phyloP scores from a whole-genome alignment of 2,329 filamentous ascomycete genomes.

The Sordariomycetes sp. region DNA sequence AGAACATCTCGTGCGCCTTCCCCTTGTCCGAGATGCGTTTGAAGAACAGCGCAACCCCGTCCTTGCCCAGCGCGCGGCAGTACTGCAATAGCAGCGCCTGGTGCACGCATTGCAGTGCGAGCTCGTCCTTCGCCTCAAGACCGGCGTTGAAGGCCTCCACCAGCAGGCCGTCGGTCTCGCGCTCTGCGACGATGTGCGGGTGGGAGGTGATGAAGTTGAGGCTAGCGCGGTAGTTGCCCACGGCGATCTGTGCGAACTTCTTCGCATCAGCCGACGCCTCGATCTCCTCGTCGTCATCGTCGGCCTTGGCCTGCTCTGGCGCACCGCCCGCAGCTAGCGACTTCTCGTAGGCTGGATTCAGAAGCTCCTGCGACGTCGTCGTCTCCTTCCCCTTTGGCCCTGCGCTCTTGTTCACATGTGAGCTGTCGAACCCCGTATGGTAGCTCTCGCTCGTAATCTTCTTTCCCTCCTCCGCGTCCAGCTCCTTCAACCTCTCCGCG shows the following conservation, averaged over 20 bases:
- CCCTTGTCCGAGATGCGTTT: constrained; percentile 84
- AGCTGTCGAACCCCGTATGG: constrained; percentile 84
- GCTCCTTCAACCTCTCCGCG: constrained; percentile 59
- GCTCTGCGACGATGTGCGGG: constrained; percentile 69
- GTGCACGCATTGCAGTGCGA: constrained; percentile 79
- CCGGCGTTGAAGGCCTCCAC: constrained; percentile 87
- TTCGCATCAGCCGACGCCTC: constrained; percentile 70
- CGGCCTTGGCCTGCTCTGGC: constrained; percentile 4
- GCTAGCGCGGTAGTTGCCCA: constrained; percentile 62
- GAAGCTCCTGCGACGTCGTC: constrained; percentile 53
- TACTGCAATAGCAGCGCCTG: constrained; percentile 90
- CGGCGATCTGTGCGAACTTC: constrained; percentile 68
- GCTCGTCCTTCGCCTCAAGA: constrained; percentile 64
- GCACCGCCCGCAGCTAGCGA: constrained; percentile 13
- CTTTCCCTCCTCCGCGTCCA: constrained; percentile 73
- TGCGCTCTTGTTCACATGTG: constrained; percentile 59
- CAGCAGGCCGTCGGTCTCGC: constrained; percentile 81
- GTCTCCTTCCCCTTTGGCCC: constrained; percentile 34
- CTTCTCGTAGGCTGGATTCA: constrained; percentile 21
- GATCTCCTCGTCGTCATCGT: constrained; percentile 43
- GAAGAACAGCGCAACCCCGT: constrained; percentile 90
- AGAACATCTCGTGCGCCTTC: constrained; percentile 82
- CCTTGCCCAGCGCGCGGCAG: constrained; percentile 77
- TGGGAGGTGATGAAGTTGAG: constrained; percentile 70
- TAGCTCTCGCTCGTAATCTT: constrained; percentile 93